A percentile compares a stretch with the other conserved stretches of the same genome.
Conservation (phyloP, 2,329 filamentous ascomycete genomes). For the Hypoxylon sp. region DNA sequence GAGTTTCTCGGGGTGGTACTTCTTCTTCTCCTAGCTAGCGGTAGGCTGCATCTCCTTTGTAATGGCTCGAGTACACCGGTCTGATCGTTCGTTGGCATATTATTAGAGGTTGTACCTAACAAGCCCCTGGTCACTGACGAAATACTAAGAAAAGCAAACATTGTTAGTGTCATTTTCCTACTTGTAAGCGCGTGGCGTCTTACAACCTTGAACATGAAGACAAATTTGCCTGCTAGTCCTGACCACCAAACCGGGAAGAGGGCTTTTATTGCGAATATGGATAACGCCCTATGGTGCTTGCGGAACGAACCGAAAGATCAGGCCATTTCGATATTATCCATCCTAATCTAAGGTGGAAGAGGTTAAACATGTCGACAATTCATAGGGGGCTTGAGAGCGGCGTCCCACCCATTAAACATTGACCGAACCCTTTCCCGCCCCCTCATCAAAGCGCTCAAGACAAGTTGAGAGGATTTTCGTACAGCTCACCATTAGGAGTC, state of each 20-base stretch:
- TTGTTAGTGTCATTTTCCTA: no score
- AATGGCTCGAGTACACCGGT: no score
- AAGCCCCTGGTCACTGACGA: no score
- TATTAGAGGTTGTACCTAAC: no score
- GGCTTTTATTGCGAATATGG: neutral
- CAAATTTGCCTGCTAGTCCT: neutral
- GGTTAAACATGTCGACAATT: conserved; percentile 7
- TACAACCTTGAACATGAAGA: neutral
- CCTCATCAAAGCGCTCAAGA: neutral
- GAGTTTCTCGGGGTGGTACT: no score
- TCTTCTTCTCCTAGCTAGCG: no score
- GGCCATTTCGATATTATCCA: neutral
- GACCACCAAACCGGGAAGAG: neutral
- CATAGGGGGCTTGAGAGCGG: neutral
- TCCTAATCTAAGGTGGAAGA: neutral
- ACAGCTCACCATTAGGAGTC: neutral
- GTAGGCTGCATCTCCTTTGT: no score
- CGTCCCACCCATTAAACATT: neutral
- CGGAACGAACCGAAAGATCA: neutral
- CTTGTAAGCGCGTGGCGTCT: neutral
- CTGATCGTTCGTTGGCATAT: no score
- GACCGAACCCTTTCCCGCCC: neutral
- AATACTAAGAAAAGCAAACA: no score
- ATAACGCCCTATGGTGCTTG: neutral
- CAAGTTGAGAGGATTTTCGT: neutral